These are phyloP conservation scores for Ogataea corticis DNA, from an alignment of 805 yeast species.

Conservation along the genomic window DNA sequence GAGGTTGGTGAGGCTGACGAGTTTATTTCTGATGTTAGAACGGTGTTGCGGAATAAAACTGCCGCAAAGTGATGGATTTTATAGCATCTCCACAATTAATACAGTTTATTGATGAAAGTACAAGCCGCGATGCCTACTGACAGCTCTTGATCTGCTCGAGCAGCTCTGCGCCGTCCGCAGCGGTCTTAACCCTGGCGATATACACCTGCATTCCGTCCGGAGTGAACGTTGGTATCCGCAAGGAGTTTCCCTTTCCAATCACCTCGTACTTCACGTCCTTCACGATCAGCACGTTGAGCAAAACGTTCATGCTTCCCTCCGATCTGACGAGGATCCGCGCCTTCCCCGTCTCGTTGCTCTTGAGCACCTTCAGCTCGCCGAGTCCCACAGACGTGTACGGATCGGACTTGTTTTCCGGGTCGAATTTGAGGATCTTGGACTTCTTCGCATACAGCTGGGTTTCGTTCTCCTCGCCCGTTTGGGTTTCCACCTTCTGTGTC, in stretches of 20 bases:
- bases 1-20: constrained; percentile 52
- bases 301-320: constrained; percentile 81
- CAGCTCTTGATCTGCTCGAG: constrained; percentile 31
- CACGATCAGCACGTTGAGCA: constrained; percentile 66
- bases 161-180: constrained; percentile 63
- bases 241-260: constrained; percentile 63
- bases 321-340: constrained; percentile 78
- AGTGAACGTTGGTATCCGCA: constrained; percentile 65
- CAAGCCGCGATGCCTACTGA: constrained; percentile 13
- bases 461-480: constrained; percentile 89
- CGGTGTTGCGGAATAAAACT: constrained; percentile 33
- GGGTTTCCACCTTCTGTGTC: constrained; percentile 51
- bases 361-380: constrained; percentile 78
- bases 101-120: background rate
- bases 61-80: too few species aligned
- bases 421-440: constrained; percentile 67
- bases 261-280: constrained; percentile 59
- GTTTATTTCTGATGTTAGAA: constrained; percentile 45
- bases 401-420: constrained; percentile 45
- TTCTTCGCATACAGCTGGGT: constrained; percentile 60
- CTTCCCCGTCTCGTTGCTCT: constrained; percentile 58
- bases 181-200: constrained; percentile 73
- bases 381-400: constrained; percentile 70
- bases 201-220: constrained; percentile 65
- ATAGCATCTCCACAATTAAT: too few species aligned